These are phyloP conservation scores for Paracorniculantispora psalliotae DNA, from an alignment of 2,329 filamentous ascomycete species.

Conservation along the genomic window DNA sequence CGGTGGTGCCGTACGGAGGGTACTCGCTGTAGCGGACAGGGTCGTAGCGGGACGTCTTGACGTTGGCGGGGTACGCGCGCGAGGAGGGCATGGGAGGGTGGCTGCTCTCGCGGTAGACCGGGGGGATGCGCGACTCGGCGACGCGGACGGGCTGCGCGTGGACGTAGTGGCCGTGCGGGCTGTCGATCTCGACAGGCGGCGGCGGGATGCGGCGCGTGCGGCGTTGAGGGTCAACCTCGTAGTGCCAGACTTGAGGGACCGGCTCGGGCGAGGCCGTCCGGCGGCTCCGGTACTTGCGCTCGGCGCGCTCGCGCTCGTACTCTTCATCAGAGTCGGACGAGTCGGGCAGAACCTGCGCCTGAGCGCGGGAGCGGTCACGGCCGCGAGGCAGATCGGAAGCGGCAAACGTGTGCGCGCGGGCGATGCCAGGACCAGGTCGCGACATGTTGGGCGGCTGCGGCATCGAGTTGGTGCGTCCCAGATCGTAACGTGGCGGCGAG, in stretches of 20 bases:
- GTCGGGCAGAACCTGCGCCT: slow-evolving; percentile 33
- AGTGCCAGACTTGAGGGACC: slow-evolving; percentile 22
- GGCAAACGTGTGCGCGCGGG: slow-evolving; percentile 31
- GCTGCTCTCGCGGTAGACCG: neutral
- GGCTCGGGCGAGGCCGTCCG: slow-evolving; percentile 31
- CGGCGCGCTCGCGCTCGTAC: slow-evolving; percentile 22
- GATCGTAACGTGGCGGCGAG: slow-evolving; percentile 29
- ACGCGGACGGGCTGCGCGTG: neutral
- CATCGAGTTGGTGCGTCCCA: slow-evolving; percentile 32
- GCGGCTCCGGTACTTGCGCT: slow-evolving; percentile 32
- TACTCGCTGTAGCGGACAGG: slow-evolving; percentile 10
- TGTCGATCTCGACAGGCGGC: neutral
- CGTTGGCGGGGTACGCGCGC: neutral
- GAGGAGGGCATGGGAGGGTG: neutral
- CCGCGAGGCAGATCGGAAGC: slow-evolving; percentile 28
- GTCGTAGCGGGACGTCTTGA: neutral
- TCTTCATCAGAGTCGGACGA: slow-evolving; percentile 32
- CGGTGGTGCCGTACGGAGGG: neutral
- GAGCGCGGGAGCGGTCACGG: slow-evolving; percentile 32
- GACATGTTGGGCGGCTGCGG: slow-evolving; percentile 28
- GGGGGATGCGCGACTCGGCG: neutral
- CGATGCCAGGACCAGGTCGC: slow-evolving; percentile 25
- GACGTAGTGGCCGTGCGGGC: slow-evolving; percentile 1
- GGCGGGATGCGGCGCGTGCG: slow-evolving; percentile 26
- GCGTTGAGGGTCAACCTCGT: slow-evolving; percentile 22